Evolutionary conservation across 306 rosid species (phyloP), one percentile per base, ranked within the genome.

Genomic region (Castanea sativa): DNA sequence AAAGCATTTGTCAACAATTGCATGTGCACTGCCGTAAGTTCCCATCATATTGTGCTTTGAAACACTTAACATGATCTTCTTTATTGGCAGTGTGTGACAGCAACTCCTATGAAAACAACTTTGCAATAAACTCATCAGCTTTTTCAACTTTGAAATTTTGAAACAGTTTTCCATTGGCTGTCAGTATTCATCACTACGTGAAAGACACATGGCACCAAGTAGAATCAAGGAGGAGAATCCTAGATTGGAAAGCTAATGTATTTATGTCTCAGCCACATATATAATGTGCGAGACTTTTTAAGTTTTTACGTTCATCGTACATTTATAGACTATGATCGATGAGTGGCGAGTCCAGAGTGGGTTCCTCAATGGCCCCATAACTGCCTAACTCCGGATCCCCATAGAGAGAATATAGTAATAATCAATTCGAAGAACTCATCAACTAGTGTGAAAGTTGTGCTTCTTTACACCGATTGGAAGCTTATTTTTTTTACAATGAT

Each of bases 1-100:
- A 55, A 71, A 58, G 86, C 79, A 65, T 60, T 69, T 73, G 74
- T 64, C 79, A 76, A 76, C 71, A 29, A 63, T 35, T 70, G 77
- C 83, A 79, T 79, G 88, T 70, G 80, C 73, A 29, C 8, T 57
- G 56, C 64, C 20, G 55, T 16, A 45, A 57, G 56, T 58, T 32
- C 51, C 27, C 12, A 67, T 57, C 13, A 45, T 19, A n/a, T 13
- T 56, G 16, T 74, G 25, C 49, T 38, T 41, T 33, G 19, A 65
- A 29, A 52, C 71, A 29, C 15, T 33, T 12, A 38, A 8, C 19
- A 4, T 20, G 6, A 23, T 12, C 69, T 51, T 25, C 32, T 23
- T 76, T 64, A 65, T 19, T 49, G 76, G 71, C 33, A 25, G 19
- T 29, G 38, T 5, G 69, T 65, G 71, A 65, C 41, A 18, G 21